Conservation (phyloP, 2,329 filamentous ascomycete species). For the Ascochyta fabae region DNA sequence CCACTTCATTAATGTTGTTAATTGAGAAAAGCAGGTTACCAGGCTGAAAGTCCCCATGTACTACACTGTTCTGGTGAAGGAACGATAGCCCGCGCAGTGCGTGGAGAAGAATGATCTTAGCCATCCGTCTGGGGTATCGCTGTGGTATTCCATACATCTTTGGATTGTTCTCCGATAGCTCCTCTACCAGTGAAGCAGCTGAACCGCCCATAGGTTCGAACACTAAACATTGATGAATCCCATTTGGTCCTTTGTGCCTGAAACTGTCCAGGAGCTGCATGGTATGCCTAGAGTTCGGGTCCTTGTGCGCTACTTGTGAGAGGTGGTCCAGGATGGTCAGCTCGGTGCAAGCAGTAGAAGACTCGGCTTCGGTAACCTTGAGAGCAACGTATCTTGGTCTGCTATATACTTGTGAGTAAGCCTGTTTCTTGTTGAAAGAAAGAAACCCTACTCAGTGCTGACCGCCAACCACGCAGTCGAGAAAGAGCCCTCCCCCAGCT, state of each 20-base stretch:
- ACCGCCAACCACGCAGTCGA: slow-evolving; percentile 12
- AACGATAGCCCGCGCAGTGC: slow-evolving; percentile 46
- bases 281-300: background rate
- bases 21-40: slow-evolving; percentile 49
- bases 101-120: slow-evolving; percentile 44
- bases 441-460: slow-evolving; percentile 2
- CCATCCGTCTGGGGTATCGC: slow-evolving; percentile 34
- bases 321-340: background rate
- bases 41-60: slow-evolving; percentile 52
- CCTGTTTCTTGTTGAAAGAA: background rate
- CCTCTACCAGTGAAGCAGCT: slow-evolving; percentile 17
- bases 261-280: background rate
- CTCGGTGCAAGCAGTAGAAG: background rate
- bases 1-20: slow-evolving; percentile 32
- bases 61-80: slow-evolving; percentile 50
- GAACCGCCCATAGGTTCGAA: slow-evolving; percentile 14
- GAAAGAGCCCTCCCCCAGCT: slow-evolving; percentile 7
- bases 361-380: background rate
- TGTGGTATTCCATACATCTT: slow-evolving; percentile 17
- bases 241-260: background rate
- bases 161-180: slow-evolving; percentile 22
- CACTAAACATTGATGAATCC: background rate
- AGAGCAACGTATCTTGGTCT: background rate
- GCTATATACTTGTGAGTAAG: background rate
- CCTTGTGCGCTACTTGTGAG: background rate